Conservation (phyloP, 225 moss, liverwort and hornwort species). For the Pseudoscleropodium purum region DNA sequence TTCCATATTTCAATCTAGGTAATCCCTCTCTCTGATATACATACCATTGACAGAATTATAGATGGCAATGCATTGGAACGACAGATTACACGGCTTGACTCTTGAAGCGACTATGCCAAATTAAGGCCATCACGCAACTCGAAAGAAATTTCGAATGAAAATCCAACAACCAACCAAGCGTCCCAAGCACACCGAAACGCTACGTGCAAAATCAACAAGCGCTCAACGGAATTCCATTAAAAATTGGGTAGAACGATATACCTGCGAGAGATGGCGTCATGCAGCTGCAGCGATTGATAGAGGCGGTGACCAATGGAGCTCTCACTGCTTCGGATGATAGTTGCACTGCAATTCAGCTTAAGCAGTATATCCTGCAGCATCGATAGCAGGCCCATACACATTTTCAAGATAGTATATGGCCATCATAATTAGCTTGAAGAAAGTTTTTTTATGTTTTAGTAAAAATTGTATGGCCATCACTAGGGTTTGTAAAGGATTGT, state of each 20-base stretch:
- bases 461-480: too few species aligned
- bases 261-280: neutral
- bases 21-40: neutral
- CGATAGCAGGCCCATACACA: too few species aligned
- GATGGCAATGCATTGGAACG: neutral
- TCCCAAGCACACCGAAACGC: neutral
- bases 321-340: neutral
- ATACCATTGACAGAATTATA: neutral
- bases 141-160: neutral
- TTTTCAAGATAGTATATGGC: too few species aligned
- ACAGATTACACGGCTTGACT: neutral
- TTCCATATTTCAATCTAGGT: neutral
- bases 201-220: neutral
- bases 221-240: neutral
- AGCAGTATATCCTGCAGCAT: neutral
- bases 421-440: too few species aligned
- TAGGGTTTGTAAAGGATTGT: too few species aligned
- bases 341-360: neutral
- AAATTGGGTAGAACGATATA: neutral
- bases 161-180: neutral
- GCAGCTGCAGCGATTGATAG: neutral
- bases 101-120: neutral
- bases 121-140: neutral
- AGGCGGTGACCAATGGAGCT: too few species aligned
- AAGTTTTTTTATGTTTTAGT: too few species aligned